These are phyloP conservation scores for Floccularia luteovirens DNA, from an alignment of 768 basidiomycete genomes.

Conservation along the genomic window DNA sequence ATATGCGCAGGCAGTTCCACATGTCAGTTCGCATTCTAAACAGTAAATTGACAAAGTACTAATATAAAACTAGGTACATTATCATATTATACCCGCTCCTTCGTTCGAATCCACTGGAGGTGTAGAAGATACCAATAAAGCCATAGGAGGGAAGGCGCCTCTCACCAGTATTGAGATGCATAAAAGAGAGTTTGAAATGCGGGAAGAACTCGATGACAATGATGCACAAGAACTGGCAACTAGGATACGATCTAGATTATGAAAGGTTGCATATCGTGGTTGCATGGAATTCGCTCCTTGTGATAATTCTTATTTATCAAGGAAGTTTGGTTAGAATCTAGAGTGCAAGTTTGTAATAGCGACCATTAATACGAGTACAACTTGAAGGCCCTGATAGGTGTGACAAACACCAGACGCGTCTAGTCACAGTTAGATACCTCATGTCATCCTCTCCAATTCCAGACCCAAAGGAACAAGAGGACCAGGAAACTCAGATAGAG, in stretches of 20 bases:
- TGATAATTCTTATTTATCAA: too few relatives aligned
- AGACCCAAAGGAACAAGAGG: not conserved
- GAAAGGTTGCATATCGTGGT: slow-evolving; percentile 2
- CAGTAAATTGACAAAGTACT: not conserved
- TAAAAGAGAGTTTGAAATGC: slow-evolving; percentile 45
- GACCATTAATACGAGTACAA: too few relatives aligned
- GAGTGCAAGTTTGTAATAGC: slow-evolving; percentile 1
- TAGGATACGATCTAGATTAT: slow-evolving; percentile 38
- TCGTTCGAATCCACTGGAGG: slow-evolving; percentile 19
- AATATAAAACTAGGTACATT: slow-evolving; percentile 48
- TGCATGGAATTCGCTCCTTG: too few relatives aligned
- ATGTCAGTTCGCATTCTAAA: slow-evolving; percentile 32
- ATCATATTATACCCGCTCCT: slow-evolving; percentile 72
- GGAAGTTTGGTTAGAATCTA: too few relatives aligned
- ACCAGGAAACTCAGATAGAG: slow-evolving; percentile 7
- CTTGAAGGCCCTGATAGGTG: too few relatives aligned
- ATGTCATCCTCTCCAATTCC: not conserved
- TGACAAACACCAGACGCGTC: slow-evolving; percentile 1
- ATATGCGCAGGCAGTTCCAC: slow-evolving; percentile 75
- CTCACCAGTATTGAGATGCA: slow-evolving; percentile 50
- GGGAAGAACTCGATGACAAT: slow-evolving; percentile 54
- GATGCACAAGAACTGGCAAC: slow-evolving; percentile 38
- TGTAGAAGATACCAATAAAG: slow-evolving; percentile 6
- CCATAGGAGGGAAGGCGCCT: slow-evolving; percentile 12
- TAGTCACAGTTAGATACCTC: not conserved